phyloP scores from a whole-genome alignment of 2,329 filamentous ascomycete genomes.

The Teratosphaeria destructans region DNA sequence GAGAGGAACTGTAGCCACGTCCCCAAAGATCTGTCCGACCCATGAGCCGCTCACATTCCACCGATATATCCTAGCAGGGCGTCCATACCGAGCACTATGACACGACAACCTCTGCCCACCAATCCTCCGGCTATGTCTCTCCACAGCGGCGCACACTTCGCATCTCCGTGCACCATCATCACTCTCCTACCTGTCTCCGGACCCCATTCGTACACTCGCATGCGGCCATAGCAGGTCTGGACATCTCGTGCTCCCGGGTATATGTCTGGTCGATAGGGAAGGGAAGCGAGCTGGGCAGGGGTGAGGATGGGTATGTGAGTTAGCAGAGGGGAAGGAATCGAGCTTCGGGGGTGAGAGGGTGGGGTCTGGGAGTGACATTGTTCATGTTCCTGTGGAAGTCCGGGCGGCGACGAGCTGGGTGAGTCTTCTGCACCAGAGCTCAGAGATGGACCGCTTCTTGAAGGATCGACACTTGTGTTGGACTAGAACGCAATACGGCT shows the following conservation, averaged over 20 bases:
- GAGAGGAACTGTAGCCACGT: slow-evolving; percentile 5
- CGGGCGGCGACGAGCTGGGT: not conserved
- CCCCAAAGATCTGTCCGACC: slow-evolving; percentile 8
- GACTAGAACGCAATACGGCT: not conserved
- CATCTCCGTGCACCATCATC: slow-evolving; percentile 23
- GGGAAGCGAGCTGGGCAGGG: slow-evolving; percentile 10
- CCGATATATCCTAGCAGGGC: not conserved
- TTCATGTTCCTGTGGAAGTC: not conserved
- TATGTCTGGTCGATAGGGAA: slow-evolving; percentile 22
- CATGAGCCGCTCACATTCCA: not conserved
- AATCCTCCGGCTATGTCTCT: slow-evolving; percentile 19
- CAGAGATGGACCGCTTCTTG: not conserved
- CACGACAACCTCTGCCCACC: slow-evolving; percentile 19
- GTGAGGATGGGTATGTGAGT: slow-evolving; percentile 23
- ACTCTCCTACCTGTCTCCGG: slow-evolving; percentile 19
- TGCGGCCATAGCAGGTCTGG: slow-evolving; percentile 20
- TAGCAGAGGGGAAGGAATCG: slow-evolving; percentile 14
- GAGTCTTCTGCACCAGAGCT: not conserved
- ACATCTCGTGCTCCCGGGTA: slow-evolving; percentile 24
- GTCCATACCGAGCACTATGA: slow-evolving; percentile 23
- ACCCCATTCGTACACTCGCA: slow-evolving; percentile 27
- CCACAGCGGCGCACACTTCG: slow-evolving; percentile 11
- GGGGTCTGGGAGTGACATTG: not conserved
- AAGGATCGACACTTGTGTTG: not conserved
- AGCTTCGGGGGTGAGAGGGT: not conserved